phyloP scores from a whole-genome alignment of 352 stramenopile species.

The Aphanomyces astaci region DNA sequence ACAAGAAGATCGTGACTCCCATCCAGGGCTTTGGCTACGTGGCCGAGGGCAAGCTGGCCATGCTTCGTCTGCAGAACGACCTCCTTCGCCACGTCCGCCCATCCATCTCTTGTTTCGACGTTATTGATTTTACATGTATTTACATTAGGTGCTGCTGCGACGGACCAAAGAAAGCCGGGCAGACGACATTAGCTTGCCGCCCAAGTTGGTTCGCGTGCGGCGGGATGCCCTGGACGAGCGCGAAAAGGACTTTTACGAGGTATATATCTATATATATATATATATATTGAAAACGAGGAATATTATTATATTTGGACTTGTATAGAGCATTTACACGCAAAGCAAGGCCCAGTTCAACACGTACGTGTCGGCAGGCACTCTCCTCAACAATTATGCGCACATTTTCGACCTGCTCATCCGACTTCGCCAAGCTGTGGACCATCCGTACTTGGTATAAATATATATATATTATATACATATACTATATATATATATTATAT shows the following conservation, averaged over 20 bases:
- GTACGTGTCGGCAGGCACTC: slow-evolving; percentile 94
- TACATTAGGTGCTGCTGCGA: slow-evolving; percentile 88
- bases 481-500: too few relatives aligned
- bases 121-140: not conserved
- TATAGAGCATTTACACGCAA: slow-evolving; percentile 90
- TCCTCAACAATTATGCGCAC: slow-evolving; percentile 99
- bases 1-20: slow-evolving; percentile 97
- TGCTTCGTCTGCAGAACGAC: slow-evolving; percentile 95
- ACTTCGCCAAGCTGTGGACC: slow-evolving; percentile 96
- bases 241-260: slow-evolving; percentile 99
- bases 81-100: slow-evolving; percentile 72
- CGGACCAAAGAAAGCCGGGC: slow-evolving; percentile 97
- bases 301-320: not conserved
- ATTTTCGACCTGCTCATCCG: slow-evolving; percentile 98
- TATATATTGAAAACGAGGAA: too few relatives aligned
- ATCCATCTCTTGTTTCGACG: slow-evolving; percentile 2
- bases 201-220: slow-evolving; percentile 82
- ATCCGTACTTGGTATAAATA: slow-evolving; percentile 97
- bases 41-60: slow-evolving; percentile 88
- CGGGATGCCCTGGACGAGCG: slow-evolving; percentile 80
- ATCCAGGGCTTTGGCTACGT: slow-evolving; percentile 95
- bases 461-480: too few relatives aligned
- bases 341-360: slow-evolving; percentile 97
- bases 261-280: slow-evolving; percentile 43
- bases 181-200: slow-evolving; percentile 89